A percentile compares a stretch with the other conserved stretches of the same genome.
phyloP scores from a whole-genome alignment of 2,329 filamentous ascomycete species.

The Fusarium sterilihyphosum region DNA sequence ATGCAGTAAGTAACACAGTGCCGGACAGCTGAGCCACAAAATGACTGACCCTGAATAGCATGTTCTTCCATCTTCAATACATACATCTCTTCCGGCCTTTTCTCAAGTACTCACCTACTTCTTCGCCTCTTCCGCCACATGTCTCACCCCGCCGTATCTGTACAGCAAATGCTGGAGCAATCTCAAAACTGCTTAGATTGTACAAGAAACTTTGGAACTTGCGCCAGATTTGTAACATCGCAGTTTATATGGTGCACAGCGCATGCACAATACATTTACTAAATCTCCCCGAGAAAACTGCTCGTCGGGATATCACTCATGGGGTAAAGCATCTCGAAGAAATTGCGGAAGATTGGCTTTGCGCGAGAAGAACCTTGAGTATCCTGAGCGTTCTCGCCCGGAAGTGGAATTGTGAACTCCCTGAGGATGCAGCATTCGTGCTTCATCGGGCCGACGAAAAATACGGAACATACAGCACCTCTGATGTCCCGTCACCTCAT shows the following conservation, averaged over 20 bases:
- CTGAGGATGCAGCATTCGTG: slow-evolving; percentile 81
- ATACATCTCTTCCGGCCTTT: slow-evolving; percentile 97
- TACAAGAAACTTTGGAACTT: slow-evolving; percentile 94
- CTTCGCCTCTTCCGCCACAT: slow-evolving; percentile 84
- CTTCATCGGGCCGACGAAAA: slow-evolving; percentile 82
- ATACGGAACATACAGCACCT: slow-evolving; percentile 76
- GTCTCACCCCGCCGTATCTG: slow-evolving; percentile 92
- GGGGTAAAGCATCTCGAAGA: slow-evolving; percentile 93
- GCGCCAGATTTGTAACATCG: slow-evolving; percentile 94
- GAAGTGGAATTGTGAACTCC: slow-evolving; percentile 91
- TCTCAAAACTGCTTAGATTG: slow-evolving; percentile 92
- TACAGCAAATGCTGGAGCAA: slow-evolving; percentile 86
- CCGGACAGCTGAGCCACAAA: background rate
- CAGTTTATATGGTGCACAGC: slow-evolving; percentile 93
- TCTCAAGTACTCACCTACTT: slow-evolving; percentile 84
- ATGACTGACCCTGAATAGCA: slow-evolving; percentile 63
- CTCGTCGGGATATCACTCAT: slow-evolving; percentile 87
- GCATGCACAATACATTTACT: slow-evolving; percentile 95
- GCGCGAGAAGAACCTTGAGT: slow-evolving; percentile 83
- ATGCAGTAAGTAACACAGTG: slow-evolving; percentile 77
- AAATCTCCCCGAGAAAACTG: slow-evolving; percentile 91
- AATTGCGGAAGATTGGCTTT: slow-evolving; percentile 94
- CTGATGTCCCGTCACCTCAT: slow-evolving; percentile 67
- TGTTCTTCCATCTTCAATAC: slow-evolving; percentile 97
- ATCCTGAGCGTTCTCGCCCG: slow-evolving; percentile 85